These are phyloP conservation scores for Fusarium albosuccineum DNA, from an alignment of 2,329 filamentous ascomycete species.

Conservation along the genomic window DNA sequence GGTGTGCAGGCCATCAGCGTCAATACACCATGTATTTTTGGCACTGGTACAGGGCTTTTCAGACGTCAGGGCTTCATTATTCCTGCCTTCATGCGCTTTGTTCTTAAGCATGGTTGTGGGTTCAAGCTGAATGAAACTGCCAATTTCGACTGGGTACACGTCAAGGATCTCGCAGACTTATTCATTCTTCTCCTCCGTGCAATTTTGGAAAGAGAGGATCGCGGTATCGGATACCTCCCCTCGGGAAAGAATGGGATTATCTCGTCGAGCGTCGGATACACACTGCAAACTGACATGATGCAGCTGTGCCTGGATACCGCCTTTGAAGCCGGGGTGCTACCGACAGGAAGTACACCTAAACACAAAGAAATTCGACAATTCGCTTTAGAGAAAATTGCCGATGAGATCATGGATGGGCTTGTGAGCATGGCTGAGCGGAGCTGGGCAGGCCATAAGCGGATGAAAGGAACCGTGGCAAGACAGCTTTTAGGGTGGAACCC, in stretches of 20 bases:
- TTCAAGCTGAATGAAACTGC: slow-evolving; percentile 20
- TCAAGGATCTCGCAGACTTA: slow-evolving; percentile 22
- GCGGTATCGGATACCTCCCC: slow-evolving; percentile 12
- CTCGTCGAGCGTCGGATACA: slow-evolving; percentile 4
- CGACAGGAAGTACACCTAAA: neutral
- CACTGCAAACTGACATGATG: slow-evolving; percentile 9
- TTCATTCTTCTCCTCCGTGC: slow-evolving; percentile 11
- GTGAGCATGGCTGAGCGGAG: slow-evolving; percentile 19
- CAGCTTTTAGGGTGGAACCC: slow-evolving; percentile 14
- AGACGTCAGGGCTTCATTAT: slow-evolving; percentile 14
- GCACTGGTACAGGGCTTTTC: slow-evolving; percentile 14
- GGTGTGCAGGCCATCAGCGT: slow-evolving; percentile 15
- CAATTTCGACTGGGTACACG: slow-evolving; percentile 16
- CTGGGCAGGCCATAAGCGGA: slow-evolving; percentile 19
- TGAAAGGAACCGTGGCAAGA: slow-evolving; percentile 13
- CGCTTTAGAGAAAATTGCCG: slow-evolving; percentile 6
- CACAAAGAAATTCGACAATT: neutral
- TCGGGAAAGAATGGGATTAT: slow-evolving; percentile 16
- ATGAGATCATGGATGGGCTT: slow-evolving; percentile 20
- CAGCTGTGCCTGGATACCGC: slow-evolving; percentile 15
- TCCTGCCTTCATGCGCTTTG: slow-evolving; percentile 10
- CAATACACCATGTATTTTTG: slow-evolving; percentile 15
- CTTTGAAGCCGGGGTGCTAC: slow-evolving; percentile 11
- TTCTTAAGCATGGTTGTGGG: slow-evolving; percentile 13
- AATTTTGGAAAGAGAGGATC: slow-evolving; percentile 14